These are phyloP conservation scores for Epichloe elymi DNA, from an alignment of 2,329 filamentous ascomycete genomes.

Conservation along the genomic window DNA sequence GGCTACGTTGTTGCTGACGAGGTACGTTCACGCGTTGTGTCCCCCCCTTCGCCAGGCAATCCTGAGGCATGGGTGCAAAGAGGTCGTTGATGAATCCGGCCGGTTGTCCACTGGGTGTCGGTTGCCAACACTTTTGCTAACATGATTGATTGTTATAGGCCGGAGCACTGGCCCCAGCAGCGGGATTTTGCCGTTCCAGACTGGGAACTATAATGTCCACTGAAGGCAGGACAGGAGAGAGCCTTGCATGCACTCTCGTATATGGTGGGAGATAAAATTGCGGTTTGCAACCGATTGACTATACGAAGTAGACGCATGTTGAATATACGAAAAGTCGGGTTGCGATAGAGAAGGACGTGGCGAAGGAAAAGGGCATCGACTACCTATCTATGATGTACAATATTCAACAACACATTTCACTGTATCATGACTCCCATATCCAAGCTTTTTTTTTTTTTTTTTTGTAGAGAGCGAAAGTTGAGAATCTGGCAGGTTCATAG, in stretches of 20 bases:
- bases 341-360: no score
- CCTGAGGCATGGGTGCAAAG: no score
- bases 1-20: conserved; percentile 28
- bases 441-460: no score
- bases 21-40: conserved; percentile 17
- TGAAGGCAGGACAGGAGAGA: neutral
- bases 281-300: neutral
- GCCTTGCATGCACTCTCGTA: neutral
- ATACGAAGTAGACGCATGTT: neutral
- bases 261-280: neutral
- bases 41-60: neutral
- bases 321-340: no score
- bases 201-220: conserved; percentile 23
- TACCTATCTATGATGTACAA: neutral
- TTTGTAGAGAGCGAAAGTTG: neutral
- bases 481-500: neutral
- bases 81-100: no score
- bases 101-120: neutral
- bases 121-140: conserved; percentile 5
- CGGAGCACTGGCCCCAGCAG: conserved; percentile 27
- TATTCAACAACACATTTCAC: neutral
- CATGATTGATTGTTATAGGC: conserved; percentile 12
- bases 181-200: conserved; percentile 28
- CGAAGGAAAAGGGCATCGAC: neutral
- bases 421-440: neutral